Base-by-base conservation (phyloP, 1,284 basidiomycete species). In the Erythrobasidium hasegawianum region DNA sequence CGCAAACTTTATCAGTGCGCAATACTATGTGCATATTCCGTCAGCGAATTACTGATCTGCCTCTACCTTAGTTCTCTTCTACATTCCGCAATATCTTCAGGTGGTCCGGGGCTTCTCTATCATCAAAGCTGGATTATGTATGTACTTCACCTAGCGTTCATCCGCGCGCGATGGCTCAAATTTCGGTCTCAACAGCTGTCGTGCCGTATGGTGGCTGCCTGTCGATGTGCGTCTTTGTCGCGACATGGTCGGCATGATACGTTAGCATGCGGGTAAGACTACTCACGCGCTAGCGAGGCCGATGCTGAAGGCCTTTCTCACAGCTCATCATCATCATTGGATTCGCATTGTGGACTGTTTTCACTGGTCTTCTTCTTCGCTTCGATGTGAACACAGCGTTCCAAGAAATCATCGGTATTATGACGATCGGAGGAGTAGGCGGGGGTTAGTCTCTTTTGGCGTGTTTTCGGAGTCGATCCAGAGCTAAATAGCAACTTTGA, bases 1-100 rank as follows among this genome's bases (percentile, higher is more conserved):
- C 7, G 61, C 16, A 8, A n/a, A 57, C n/a, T 64, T 64, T 43
- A 64, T 64, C 39, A 47, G 50, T 62, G n/a, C n/a, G n/a, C n/a
- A n/a, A n/a, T n/a, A n/a, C n/a, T n/a, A n/a, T n/a, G n/a, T n/a
- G n/a, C n/a, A n/a, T n/a, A n/a, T n/a, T n/a, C n/a, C n/a, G n/a
- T n/a, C n/a, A n/a, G n/a, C n/a, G n/a, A n/a, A n/a, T n/a, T n/a
- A n/a, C n/a, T n/a, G 33, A 33, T 11, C 33, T 33, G 33, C 4
- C 43, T 47, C 43, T 18, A 8, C 8, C 43, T 5, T 47, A 47
- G 50, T 53, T 7, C 26, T 53, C 18, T 53, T 22, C 50, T 53
- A 53, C 26, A 29, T 53, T 29, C 50, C 50, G n/a, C 18, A 53
- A 2, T 53, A 52, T 4, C 11, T 38, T n/a, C 41, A 64, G 55